These are phyloP conservation scores for Blastocrithidia nonstop DNA, from an alignment of 208 protist species.

Conservation along the genomic window DNA sequence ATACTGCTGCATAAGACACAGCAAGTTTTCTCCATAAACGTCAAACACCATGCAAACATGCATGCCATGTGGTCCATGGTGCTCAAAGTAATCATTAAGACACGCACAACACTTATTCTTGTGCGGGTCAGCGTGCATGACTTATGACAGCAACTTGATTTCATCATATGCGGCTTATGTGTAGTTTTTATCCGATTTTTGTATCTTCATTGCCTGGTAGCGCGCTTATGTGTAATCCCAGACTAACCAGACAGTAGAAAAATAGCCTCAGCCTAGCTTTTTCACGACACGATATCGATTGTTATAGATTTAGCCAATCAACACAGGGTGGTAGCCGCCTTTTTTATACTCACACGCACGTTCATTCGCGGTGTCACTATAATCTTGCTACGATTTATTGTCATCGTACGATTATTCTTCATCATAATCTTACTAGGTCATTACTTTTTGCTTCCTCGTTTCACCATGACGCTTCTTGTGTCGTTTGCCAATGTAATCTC, in stretches of 20 bases:
- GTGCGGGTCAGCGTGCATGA: slow-evolving; percentile 63
- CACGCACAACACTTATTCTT: slow-evolving; percentile 53
- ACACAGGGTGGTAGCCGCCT: slow-evolving; percentile 94
- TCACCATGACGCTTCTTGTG: too few species aligned
- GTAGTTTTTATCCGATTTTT: slow-evolving; percentile 69
- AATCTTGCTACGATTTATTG: slow-evolving; percentile 55
- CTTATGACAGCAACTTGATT: slow-evolving; percentile 64
- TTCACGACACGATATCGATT: slow-evolving; percentile 85
- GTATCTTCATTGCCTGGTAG: slow-evolving; percentile 71
- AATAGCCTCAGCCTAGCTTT: slow-evolving; percentile 99
- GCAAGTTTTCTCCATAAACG: slow-evolving; percentile 91
- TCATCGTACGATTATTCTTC: slow-evolving; percentile 21
- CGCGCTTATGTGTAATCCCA: slow-evolving; percentile 91
- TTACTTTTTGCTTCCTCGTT: slow-evolving; percentile 23
- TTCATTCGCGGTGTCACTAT: slow-evolving; percentile 79
- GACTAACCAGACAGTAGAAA: slow-evolving; percentile 98
- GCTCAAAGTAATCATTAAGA: slow-evolving; percentile 83
- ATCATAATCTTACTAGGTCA: slow-evolving; percentile 19
- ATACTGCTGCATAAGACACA: slow-evolving; percentile 92
- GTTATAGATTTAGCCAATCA: slow-evolving; percentile 88
- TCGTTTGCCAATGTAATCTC: too few species aligned
- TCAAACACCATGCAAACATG: slow-evolving; percentile 97
- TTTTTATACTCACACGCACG: slow-evolving; percentile 73
- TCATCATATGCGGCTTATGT: slow-evolving; percentile 71
- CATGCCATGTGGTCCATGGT: slow-evolving; percentile 69